These are phyloP conservation scores for Didymella arachidicola DNA, from an alignment of 2,329 filamentous ascomycete genomes.

Conservation along the genomic window DNA sequence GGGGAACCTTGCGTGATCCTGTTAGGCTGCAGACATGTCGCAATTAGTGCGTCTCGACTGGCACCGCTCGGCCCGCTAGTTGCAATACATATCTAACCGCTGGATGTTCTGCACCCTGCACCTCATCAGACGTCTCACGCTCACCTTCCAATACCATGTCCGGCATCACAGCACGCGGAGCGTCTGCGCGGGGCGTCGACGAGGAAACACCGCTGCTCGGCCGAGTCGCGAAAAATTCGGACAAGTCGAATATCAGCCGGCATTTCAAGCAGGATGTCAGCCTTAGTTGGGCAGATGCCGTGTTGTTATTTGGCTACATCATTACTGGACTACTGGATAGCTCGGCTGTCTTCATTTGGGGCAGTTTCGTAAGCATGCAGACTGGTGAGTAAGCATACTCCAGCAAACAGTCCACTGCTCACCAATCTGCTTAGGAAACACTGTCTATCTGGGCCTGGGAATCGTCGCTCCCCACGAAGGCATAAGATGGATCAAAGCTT, in stretches of 20 bases:
- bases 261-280: constrained; percentile 61
- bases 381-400: constrained; percentile 63
- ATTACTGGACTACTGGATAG: constrained; percentile 82
- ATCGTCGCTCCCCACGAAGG: constrained; percentile 63
- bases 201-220: constrained; percentile 48
- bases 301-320: constrained; percentile 75
- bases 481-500: constrained; percentile 74
- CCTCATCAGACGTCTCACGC: constrained; percentile 8
- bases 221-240: constrained; percentile 35
- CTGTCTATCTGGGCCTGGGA: constrained; percentile 79
- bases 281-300: constrained; percentile 70
- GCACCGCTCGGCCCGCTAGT: constrained; percentile 16
- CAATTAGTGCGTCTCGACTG: constrained; percentile 2
- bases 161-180: constrained; percentile 7
- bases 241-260: constrained; percentile 26
- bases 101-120: constrained; percentile 13
- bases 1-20: constrained; percentile 6
- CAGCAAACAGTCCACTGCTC: constrained; percentile 11
- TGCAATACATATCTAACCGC: constrained; percentile 16
- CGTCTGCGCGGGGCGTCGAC: constrained; percentile 28
- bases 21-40: constrained; percentile 1
- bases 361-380: constrained; percentile 84
- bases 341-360: constrained; percentile 78
- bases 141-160: constrained; percentile 16
- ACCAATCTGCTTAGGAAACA: constrained; percentile 64